These are phyloP conservation scores for Mucor velutinosus DNA, from an alignment of 371 early-diverging fungal species.

Conservation along the genomic window DNA sequence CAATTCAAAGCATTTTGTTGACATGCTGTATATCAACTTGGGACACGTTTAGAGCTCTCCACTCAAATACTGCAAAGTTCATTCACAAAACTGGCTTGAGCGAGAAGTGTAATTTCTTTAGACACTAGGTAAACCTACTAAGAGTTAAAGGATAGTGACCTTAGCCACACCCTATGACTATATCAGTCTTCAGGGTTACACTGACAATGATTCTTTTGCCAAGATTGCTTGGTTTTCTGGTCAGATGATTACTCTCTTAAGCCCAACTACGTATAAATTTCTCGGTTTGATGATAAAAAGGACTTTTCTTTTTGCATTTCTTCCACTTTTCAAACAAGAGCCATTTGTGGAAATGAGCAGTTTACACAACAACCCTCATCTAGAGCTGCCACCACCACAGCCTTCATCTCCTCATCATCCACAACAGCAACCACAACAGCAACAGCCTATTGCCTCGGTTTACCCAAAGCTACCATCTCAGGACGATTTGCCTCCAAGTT, in stretches of 20 bases:
- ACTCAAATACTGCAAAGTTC: no score
- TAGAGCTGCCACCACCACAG: constrained; percentile 5
- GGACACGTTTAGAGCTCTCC: no score
- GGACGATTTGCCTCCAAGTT: constrained; percentile 11
- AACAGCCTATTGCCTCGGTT: background rate
- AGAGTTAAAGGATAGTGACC: background rate
- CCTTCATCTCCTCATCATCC: background rate
- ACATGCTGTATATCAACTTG: no score
- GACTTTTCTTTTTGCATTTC: background rate
- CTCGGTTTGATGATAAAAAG: background rate
- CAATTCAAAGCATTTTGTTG: no score
- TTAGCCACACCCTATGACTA: background rate
- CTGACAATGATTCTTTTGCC: background rate
- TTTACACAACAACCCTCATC: constrained; percentile 9
- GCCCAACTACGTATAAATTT: background rate
- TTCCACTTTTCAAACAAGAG: background rate
- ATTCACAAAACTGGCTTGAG: no score
- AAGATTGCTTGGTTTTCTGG: constrained; percentile 4
- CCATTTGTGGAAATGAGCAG: background rate
- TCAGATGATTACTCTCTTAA: background rate
- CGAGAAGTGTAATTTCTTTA: background rate
- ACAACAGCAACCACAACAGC: background rate
- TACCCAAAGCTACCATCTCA: constrained; percentile 11
- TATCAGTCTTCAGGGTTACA: background rate
- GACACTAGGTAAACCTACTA: background rate